Evolutionary conservation across 1,284 basidiomycete genomes (phyloP), one percentile per base, ranked within the genome.

Genomic region (Salmacisia buchloeana): DNA sequence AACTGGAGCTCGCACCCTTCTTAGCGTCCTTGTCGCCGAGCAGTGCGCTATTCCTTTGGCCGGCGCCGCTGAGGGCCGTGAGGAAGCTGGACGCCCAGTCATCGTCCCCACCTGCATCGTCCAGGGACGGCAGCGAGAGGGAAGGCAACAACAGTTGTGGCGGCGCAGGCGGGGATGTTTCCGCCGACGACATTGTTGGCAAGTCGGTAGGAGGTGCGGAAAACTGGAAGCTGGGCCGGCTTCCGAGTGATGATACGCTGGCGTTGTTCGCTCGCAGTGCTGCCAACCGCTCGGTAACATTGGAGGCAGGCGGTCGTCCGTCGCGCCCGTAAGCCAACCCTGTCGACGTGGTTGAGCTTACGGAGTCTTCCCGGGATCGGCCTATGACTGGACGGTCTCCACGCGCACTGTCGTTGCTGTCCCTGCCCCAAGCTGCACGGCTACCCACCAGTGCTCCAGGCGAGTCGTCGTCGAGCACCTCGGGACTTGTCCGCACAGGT

Each of bases 31-130:
- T 21, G 7, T 25, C 29, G 46, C 46, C 29, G 46, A 5, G 23
- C 46, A 27, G 7, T 27, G 6, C 46, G 15, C 7, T 43, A 21
- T 18, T 43, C 41, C 41, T 7, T 6, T 27, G 23, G n/a, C 46
- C n/a, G 13, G n/a, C 46, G 6, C 21, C 23, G 29, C 46, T 52
- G 23, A 52, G 23, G 23, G 46, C 46, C 29, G 46, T 27, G 18
- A 52, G 15, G 46, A 52, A 52, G 23, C 25, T 52, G 3, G n/a
- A 21, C 29, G 46, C 46, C 46, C 46, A 52, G 46, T 52, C 46
- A 31, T 52, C 46, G 9, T 52, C 46, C 7, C 6, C 23, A 38
- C 36, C 36, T 38, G 36, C 36, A 9, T 9, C 36, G 23, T 27
- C 23, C n/a, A 31, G 25, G 9, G 15, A 25, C 6, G 23, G 23